Conservation (phyloP, 1,139 yeast genomes). For the Pichia sp. region DNA sequence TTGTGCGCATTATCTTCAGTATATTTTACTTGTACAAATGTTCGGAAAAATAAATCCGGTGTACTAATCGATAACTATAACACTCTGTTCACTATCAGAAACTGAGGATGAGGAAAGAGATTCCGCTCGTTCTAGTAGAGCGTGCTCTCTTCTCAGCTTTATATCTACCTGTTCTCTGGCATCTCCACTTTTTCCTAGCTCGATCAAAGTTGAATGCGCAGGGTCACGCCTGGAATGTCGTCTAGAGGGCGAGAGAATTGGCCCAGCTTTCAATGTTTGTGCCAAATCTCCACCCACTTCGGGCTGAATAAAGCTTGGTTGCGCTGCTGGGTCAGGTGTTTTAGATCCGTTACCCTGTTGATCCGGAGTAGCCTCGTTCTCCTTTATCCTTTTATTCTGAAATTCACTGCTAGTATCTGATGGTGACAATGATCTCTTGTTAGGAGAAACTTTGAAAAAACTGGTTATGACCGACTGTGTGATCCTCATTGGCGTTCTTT, state of each 20-base stretch:
- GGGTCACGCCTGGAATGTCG: slow-evolving; percentile 7
- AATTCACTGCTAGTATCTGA: neutral
- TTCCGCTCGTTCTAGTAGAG: slow-evolving; percentile 4
- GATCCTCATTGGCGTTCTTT: neutral
- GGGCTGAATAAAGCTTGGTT: neutral
- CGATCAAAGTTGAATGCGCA: slow-evolving; percentile 13
- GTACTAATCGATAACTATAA: slow-evolving; percentile 10
- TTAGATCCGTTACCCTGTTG: neutral
- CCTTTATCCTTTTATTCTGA: neutral
- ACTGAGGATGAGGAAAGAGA: neutral
- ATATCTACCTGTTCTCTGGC: slow-evolving; percentile 11
- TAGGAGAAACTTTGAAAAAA: slow-evolving; percentile 15
- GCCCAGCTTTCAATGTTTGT: neutral
- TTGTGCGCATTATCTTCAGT: neutral
- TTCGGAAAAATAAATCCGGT: neutral
- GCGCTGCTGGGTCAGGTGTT: neutral
- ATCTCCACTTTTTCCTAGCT: slow-evolving; percentile 15
- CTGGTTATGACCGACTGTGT: slow-evolving; percentile 14
- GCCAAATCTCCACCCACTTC: neutral
- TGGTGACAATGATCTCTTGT: neutral
- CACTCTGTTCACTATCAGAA: neutral
- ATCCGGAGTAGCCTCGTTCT: neutral
- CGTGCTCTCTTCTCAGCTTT: slow-evolving; percentile 4
- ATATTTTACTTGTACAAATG: neutral
- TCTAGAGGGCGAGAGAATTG: neutral